Base-by-base conservation (phyloP, 805 yeast genomes). In the Sugiyamaella marilandica region DNA sequence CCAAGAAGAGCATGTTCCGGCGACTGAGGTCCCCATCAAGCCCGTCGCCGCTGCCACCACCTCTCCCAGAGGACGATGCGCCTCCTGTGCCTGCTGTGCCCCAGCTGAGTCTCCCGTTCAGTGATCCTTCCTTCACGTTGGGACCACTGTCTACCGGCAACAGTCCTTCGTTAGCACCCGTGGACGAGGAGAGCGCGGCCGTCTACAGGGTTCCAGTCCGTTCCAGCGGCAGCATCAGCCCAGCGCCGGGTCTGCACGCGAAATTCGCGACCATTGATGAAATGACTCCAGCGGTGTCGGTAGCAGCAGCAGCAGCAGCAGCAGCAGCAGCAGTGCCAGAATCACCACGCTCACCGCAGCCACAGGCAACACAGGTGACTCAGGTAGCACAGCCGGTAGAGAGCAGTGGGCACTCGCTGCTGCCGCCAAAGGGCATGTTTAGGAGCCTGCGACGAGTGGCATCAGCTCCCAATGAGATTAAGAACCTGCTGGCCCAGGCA, bases 391-490 rank as follows among this genome's bases (percentile, higher is more conserved):
- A 24, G 29, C 29, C 29, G 29, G 29, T 24, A 7, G 29, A 36
- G 34, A 61, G 54, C 35, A 57, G 54, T 33, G 55, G 56, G 37
- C 57, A 55, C 46, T 60, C 65, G 48, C 59, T 59, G 24, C 59
- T 67, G n/a, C 62, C 61, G 13, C 46, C 59, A 2, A 51, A 45
- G 55, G 59, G 60, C 26, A 19, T 58, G 33, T 62, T 66, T 48
- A 51, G 66, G 16, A 59, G 64, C 18, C 70, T 87, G 21, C 73
- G 94, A 55, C 74, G 95, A 56, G 95, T 86, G 1, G 91, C 95
- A 0, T 87, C 96, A 0, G 95, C 94, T 1, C 96, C 96, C 10
- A 73, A 85, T 51, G 85, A 78, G 9, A 63, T 80, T 24, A 74
- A 79, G 49, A 58, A 58, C 18, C 53, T 65, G 54, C 50, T 60